Percentiles rank a stretch among this genome's conserved stretches.
Conservation (phyloP, 1,284 basidiomycete species). For the Chalciporus sp. region DNA sequence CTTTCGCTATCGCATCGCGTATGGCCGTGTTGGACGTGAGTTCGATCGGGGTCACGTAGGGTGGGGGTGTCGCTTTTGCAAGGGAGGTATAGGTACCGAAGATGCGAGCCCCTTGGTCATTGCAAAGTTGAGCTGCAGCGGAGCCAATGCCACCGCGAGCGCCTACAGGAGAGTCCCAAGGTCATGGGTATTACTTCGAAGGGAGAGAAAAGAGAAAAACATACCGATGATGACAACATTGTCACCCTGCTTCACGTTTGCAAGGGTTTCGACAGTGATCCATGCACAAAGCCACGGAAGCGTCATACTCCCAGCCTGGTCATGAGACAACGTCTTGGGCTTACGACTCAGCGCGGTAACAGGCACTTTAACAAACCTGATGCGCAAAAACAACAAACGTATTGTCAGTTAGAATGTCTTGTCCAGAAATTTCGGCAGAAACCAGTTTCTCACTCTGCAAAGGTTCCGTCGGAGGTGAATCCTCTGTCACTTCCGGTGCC, state of each 20-base stretch:
- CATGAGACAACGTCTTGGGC: conserved; percentile 27
- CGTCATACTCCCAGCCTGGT: conserved; percentile 35
- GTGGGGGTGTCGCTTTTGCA: conserved; percentile 19
- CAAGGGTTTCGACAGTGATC: conserved; percentile 39
- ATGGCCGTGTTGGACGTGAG: conserved; percentile 34
- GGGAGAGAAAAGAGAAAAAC: background rate
- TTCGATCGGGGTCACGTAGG: conserved; percentile 35
- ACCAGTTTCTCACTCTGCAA: conserved; percentile 33
- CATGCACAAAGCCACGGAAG: conserved; percentile 40
- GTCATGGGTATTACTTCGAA: background rate
- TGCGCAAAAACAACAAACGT: background rate
- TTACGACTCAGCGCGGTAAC: conserved; percentile 33
- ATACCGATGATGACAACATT: conserved; percentile 37
- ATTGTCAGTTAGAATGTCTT: background rate
- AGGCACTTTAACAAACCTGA: conserved; percentile 34
- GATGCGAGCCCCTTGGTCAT: conserved; percentile 32
- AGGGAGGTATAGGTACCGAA: conserved; percentile 40
- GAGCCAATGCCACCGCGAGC: conserved; percentile 39
- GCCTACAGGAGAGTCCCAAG: conserved; percentile 18
- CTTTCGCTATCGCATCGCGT: conserved; percentile 28
- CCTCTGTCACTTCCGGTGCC: conserved; percentile 37
- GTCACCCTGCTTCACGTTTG: conserved; percentile 35
- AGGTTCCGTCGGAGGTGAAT: conserved; percentile 35
- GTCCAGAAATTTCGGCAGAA: background rate
- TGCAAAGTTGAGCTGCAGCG: conserved; percentile 36